A percentile compares a stretch with the other conserved stretches of the same genome.
Conservation (phyloP, 2,329 filamentous ascomycete species). For the Elsinoe arachidis region DNA sequence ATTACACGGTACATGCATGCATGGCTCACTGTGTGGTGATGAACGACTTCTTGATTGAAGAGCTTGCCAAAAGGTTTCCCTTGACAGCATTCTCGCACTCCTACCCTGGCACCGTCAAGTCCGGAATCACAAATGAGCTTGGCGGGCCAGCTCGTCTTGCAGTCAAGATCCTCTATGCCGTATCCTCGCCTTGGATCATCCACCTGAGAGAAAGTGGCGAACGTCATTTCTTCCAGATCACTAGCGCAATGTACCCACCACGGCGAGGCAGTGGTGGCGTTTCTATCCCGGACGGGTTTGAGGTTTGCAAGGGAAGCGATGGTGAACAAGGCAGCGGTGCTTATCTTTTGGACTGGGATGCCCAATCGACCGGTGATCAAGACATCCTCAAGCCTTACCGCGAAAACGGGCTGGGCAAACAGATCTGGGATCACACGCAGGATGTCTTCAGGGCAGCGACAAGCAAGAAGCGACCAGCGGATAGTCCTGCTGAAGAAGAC, state of each 20-base stretch:
- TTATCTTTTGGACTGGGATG: slow-evolving; percentile 32
- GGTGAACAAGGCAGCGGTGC: slow-evolving; percentile 28
- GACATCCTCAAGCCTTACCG: slow-evolving; percentile 25
- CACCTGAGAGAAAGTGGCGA: slow-evolving; percentile 37
- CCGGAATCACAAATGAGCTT: slow-evolving; percentile 33
- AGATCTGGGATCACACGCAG: slow-evolving; percentile 31
- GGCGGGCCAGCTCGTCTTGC: slow-evolving; percentile 26
- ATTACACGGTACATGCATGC: slow-evolving; percentile 29
- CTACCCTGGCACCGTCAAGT: slow-evolving; percentile 41
- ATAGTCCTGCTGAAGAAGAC: not conserved
- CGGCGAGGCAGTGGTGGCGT: slow-evolving; percentile 22
- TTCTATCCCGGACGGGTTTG: slow-evolving; percentile 23
- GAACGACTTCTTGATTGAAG: slow-evolving; percentile 45
- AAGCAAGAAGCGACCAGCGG: slow-evolving; percentile 22
- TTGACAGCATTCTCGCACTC: slow-evolving; percentile 43
- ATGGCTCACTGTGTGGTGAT: slow-evolving; percentile 39
- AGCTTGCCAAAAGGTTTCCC: slow-evolving; percentile 40
- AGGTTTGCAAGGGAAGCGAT: slow-evolving; percentile 24
- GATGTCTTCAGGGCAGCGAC: slow-evolving; percentile 26
- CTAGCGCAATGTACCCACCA: slow-evolving; percentile 27
- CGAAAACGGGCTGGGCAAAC: slow-evolving; percentile 24
- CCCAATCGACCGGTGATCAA: slow-evolving; percentile 27
- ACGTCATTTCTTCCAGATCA: slow-evolving; percentile 37
- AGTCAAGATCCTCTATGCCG: slow-evolving; percentile 28
- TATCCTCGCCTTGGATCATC: slow-evolving; percentile 32